These are phyloP conservation scores for Marasmius tenuissimus DNA, from an alignment of 1,284 basidiomycete genomes.

Conservation along the genomic window DNA sequence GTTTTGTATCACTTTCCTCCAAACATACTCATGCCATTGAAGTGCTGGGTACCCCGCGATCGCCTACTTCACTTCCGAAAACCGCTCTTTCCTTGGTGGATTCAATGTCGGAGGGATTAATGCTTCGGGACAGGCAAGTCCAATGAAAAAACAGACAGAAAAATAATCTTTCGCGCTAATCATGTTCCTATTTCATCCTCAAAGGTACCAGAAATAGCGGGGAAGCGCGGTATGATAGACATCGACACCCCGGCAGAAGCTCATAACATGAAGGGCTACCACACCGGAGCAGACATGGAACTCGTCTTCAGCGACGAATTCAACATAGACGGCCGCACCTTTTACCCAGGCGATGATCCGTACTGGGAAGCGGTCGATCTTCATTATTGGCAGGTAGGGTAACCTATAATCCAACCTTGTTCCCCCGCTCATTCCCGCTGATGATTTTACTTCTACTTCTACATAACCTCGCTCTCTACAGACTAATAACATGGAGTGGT, in stretches of 20 bases:
- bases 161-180: too few relatives aligned
- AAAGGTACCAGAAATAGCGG: conserved; percentile 48
- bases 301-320: conserved; percentile 79
- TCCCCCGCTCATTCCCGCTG: background rate
- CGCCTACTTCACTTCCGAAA: conserved; percentile 44
- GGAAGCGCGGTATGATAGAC: conserved; percentile 66
- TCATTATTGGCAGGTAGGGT: conserved; percentile 50
- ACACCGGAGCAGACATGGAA: conserved; percentile 44
- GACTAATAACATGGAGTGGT: conserved; percentile 68
- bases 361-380: conserved; percentile 62
- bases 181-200: too few relatives aligned
- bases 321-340: conserved; percentile 68
- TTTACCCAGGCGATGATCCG: conserved; percentile 63
- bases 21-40: background rate
- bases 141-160: too few relatives aligned
- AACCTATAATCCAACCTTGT: background rate
- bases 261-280: conserved; percentile 47
- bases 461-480: conserved; percentile 11
- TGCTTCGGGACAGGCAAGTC: conserved; percentile 34
- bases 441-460: background rate
- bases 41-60: conserved; percentile 56
- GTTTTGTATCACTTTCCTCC: background rate
- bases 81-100: conserved; percentile 37
- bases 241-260: conserved; percentile 60
- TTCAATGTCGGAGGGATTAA: conserved; percentile 77